Percentiles rank a stretch among this genome's conserved stretches.
Evolutionary conservation across 257 asterid species (phyloP).

Genomic region (Capsicum pubescens): DNA sequence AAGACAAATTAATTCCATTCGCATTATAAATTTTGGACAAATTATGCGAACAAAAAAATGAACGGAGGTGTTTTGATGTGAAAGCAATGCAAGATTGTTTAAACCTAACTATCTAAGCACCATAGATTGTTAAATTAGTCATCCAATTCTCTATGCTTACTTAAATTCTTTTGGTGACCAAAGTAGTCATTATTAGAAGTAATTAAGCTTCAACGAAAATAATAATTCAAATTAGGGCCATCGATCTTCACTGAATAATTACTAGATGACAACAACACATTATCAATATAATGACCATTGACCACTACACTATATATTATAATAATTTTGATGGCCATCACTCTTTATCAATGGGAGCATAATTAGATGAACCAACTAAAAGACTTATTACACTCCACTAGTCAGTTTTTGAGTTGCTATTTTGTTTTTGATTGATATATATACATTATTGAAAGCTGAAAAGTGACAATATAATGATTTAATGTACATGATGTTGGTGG

Average conservation of each 20-base stretch:
- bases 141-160: background rate
- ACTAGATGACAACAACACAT: background rate
- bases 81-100: background rate
- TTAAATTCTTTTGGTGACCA: background rate
- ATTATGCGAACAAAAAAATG: background rate
- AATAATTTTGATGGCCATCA: background rate
- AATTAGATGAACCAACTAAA: constrained; percentile 23
- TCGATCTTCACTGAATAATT: background rate
- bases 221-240: constrained; percentile 2
- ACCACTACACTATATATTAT: background rate
- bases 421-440: background rate
- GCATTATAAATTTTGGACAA: background rate
- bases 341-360: background rate
- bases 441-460: background rate
- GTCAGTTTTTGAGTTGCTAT: background rate
- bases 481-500: background rate
- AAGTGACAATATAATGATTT: constrained; percentile 5
- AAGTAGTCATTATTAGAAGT: background rate
- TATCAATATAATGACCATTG: constrained; percentile 20
- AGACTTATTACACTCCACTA: constrained; percentile 14
- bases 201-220: constrained; percentile 22
- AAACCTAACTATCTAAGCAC: background rate
- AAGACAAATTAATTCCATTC: background rate
- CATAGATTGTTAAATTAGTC: background rate
- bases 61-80: background rate